These are phyloP conservation scores for Monilinia laxa DNA, from an alignment of 2,329 filamentous ascomycete genomes.

Conservation along the genomic window DNA sequence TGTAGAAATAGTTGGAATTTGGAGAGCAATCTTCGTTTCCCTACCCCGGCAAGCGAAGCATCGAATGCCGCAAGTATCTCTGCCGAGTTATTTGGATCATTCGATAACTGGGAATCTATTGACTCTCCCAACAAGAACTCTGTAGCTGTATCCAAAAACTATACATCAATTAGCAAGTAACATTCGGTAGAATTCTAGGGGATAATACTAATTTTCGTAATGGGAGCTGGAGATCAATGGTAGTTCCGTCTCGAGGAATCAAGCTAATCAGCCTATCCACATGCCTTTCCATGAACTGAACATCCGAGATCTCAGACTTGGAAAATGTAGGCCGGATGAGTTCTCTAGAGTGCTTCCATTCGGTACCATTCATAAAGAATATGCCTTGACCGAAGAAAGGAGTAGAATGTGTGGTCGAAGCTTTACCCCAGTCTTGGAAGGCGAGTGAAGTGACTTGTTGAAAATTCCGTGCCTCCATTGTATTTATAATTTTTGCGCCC, in stretches of 20 bases:
- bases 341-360: constrained; percentile 18
- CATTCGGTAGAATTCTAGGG: neutral
- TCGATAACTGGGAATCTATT: constrained; percentile 1
- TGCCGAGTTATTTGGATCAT: constrained; percentile 8
- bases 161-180: neutral
- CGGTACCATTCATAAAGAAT: constrained; percentile 15
- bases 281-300: constrained; percentile 5
- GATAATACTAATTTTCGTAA: constrained; percentile 8
- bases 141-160: constrained; percentile 18
- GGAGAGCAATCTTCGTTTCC: constrained; percentile 14
- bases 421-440: constrained; percentile 13
- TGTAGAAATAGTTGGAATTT: neutral
- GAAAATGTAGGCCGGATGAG: constrained; percentile 16
- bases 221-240: constrained; percentile 19
- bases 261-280: constrained; percentile 8
- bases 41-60: neutral
- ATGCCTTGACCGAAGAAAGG: constrained; percentile 16
- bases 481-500: constrained; percentile 12
- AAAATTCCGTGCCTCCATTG: constrained; percentile 12
- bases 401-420: constrained; percentile 4
- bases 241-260: constrained; percentile 20
- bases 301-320: constrained; percentile 9
- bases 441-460: constrained; percentile 13
- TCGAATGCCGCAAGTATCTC: constrained; percentile 8
- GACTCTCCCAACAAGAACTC: constrained; percentile 16